These are phyloP conservation scores for Solanum chacoense DNA, from an alignment of 305 asterid genomes.

Conservation along the genomic window DNA sequence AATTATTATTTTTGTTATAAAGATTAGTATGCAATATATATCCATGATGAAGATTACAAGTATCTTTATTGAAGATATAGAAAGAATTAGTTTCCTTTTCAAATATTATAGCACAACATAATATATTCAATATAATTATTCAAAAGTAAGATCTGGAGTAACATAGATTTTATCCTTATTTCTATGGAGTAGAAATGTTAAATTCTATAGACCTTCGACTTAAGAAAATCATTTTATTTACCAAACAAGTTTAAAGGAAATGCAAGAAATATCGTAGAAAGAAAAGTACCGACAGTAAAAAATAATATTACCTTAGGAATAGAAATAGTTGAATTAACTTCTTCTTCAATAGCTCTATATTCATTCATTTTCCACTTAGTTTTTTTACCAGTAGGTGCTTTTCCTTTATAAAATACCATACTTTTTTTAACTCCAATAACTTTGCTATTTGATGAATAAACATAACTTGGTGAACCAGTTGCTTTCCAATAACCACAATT, in stretches of 20 bases:
- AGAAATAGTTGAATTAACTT: slow-evolving; percentile 7
- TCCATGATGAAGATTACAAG: background rate
- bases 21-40: background rate
- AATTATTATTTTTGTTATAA: background rate
- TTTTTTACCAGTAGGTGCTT: slow-evolving; percentile 43
- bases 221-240: background rate
- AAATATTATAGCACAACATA: background rate
- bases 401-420: slow-evolving; percentile 56
- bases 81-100: background rate
- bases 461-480: slow-evolving; percentile 56
- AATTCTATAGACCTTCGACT: background rate
- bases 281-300: background rate
- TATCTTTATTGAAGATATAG: background rate
- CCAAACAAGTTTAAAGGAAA: background rate
- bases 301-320: slow-evolving; percentile 21
- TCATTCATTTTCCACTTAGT: slow-evolving; percentile 66
- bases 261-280: background rate
- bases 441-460: slow-evolving; percentile 33
- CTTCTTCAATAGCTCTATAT: slow-evolving; percentile 41
- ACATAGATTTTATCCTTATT: background rate
- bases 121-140: background rate
- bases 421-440: slow-evolving; percentile 55
- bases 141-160: background rate
- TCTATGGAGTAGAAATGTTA: background rate
- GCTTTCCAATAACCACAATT: slow-evolving; percentile 57